Base-by-base conservation (phyloP, 139 green algal species). In the Mesostigma viride region DNA sequence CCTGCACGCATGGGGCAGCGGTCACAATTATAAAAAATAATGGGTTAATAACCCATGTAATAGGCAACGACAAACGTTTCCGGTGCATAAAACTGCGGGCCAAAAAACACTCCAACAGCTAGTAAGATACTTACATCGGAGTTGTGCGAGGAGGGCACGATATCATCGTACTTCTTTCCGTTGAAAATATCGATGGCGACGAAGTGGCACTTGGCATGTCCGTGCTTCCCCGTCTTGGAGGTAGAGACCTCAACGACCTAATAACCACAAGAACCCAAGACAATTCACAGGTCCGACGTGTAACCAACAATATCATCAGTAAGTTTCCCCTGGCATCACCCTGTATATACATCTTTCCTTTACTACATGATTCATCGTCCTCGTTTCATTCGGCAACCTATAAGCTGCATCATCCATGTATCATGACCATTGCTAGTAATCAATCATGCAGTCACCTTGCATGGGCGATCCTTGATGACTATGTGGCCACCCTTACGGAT, bases 201-300 rank as follows among this genome's bases (percentile, higher is more conserved):
- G 69, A 99, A 99, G 76, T 96, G 86, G 79, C 94, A 99, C 89
- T 99, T 99, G 36, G 94, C 94, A 83, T 97, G 89, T 59, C 94
- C 94, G 89, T 99, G 94, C 90, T 99, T 99, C 70, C 94, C 94
- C 31, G 94, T 99, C 87, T 99, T 99, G 59, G 94, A 98, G 58
- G 94, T 99, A 45, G 93, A 95, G 61, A 99, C 93, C 65, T 99
- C 94, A 22, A 90, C 83, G 1, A 99, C 92, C 91, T 97, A 84
- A 47, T 58, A 58, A 66, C 8, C 8, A 30, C 4, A 30, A 68
- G 60, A 26, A 24, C 1, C 48, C 20, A 31, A 59, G 6, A 72
- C 27, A 48, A 5, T 24, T 62, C 20, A 58, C 17, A n/a, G n/a
- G n/a, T n/a, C n/a, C n/a, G n/a, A 53, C 48, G 17, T 65, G 63